Base-by-base conservation (phyloP, 2,329 filamentous ascomycete species). In the Plectosphaerella plurivora region DNA sequence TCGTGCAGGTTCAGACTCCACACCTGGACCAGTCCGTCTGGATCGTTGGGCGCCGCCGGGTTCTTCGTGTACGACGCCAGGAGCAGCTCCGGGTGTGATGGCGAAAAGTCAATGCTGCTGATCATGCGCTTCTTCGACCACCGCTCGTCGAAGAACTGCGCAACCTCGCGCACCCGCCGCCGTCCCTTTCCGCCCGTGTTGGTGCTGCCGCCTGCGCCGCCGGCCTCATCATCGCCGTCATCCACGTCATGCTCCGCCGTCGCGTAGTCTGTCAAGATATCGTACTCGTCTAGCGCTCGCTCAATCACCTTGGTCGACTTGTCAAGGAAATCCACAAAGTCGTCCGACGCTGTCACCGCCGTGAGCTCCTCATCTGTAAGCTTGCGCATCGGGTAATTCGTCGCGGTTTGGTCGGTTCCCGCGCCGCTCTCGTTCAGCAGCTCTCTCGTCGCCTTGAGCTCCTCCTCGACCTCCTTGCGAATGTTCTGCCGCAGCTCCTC, bases 51-150 rank as follows among this genome's bases (percentile, higher is more conserved):
- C 16, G 94, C 92, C 8, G 93, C 89, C 5, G 93, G 91, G 65
- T 97, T 97, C 73, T 97, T 99, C 52, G 94, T 99, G 70, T 99
- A 97, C 4, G 94, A 90, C 28, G 94, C 92, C 47, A 97, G 83
- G 46, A 99, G 78, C 36, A 99, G 82, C 71, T 99, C 94, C 24
- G 89, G 90, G 64, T 94, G 96, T 76, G 96, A 96, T 51, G 91
- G 89, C 45, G 93, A 97, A 71, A 97, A 99, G 72, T 93, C 89
- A 61, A 99, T 85, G 63, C 91, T 89, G 67, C 90, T 97, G 65
- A 99, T 88, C 88, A 97, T 97, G 59, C 92, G 87, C 74, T 97
- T 96, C 76, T 95, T 96, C 65, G 91, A 96, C 89, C 93, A 97
- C 66, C 91, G 83, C 55, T 96, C 89, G 64, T 97, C 92, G 71